Percentiles rank a stretch among this genome's conserved stretches.
Evolutionary conservation across 2,329 filamentous ascomycete species (phyloP).

Genomic region (Leptographium wingfieldii): DNA sequence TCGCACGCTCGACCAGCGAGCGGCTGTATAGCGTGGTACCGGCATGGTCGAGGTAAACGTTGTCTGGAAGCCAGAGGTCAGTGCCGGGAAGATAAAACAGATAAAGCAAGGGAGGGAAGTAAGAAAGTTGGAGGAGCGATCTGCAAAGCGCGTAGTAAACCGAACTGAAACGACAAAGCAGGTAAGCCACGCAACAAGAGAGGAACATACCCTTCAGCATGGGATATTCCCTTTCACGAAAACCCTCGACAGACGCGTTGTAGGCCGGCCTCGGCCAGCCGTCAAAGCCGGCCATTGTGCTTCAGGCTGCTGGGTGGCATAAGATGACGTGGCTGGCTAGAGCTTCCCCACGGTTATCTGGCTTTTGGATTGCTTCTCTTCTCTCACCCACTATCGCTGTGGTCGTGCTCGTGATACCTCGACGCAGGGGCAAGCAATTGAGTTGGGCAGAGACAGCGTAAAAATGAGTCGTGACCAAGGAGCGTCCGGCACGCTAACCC

Average conservation of each 20-base stretch:
- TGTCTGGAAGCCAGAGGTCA: slow-evolving; percentile 33
- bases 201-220: slow-evolving; percentile 49
- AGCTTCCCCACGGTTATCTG: not conserved
- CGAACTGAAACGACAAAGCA: too few species aligned
- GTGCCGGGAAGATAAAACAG: not conserved
- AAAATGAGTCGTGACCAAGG: not conserved
- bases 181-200: too few species aligned
- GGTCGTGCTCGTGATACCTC: too few species aligned
- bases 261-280: slow-evolving; percentile 27
- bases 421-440: not conserved
- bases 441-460: too few species aligned
- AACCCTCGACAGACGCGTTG: slow-evolving; percentile 43
- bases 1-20: slow-evolving; percentile 68
- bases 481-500: not conserved
- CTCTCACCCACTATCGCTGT: too few species aligned
- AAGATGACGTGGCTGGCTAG: not conserved
- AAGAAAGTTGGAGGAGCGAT: not conserved
- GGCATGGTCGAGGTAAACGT: slow-evolving; percentile 83
- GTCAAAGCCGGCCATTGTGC: not conserved
- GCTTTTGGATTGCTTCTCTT: not conserved
- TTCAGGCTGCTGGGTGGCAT: not conserved
- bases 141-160: not conserved
- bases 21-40: slow-evolving; percentile 79
- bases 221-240: slow-evolving; percentile 51
- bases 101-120: not conserved